Conservation (phyloP, 306 rosid species). For the Quillaja saponaria region DNA sequence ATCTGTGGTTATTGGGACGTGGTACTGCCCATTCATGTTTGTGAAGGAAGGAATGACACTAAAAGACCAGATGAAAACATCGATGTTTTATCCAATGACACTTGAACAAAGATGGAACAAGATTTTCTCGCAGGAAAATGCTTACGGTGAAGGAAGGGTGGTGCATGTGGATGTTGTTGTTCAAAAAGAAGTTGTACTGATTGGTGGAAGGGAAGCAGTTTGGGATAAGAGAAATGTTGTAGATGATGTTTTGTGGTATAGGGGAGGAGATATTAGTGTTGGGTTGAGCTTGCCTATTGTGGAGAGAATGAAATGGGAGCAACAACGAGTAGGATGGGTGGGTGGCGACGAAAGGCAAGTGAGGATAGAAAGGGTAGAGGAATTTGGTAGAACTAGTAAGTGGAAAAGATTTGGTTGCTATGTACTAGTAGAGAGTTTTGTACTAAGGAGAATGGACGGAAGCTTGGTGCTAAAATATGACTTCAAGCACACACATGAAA, state of each 20-base stretch:
- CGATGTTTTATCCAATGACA: constrained; percentile 42
- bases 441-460: constrained; percentile 37
- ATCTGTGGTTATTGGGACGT: constrained; percentile 44
- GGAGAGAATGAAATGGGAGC: constrained; percentile 39
- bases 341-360: constrained; percentile 2
- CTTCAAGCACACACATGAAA: constrained; percentile 43
- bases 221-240: neutral
- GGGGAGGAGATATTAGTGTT: constrained; percentile 6
- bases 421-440: constrained; percentile 46
- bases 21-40: constrained; percentile 53
- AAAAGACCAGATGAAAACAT: neutral
- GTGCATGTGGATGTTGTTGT: constrained; percentile 33
- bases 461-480: constrained; percentile 38
- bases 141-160: neutral
- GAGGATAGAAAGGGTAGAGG: constrained; percentile 30
- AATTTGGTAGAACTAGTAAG: constrained; percentile 24
- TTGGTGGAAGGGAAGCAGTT: constrained; percentile 18
- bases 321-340: neutral
- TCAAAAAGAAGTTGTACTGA: constrained; percentile 10
- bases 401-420: constrained; percentile 45
- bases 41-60: constrained; percentile 28
- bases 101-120: constrained; percentile 48
- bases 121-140: constrained; percentile 24
- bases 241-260: constrained; percentile 35
- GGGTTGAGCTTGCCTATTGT: constrained; percentile 31